Percentiles rank a stretch among this genome's conserved stretches.
These are phyloP conservation scores for Hygrophorus russula DNA, from an alignment of 768 basidiomycete species.

Conservation along the genomic window DNA sequence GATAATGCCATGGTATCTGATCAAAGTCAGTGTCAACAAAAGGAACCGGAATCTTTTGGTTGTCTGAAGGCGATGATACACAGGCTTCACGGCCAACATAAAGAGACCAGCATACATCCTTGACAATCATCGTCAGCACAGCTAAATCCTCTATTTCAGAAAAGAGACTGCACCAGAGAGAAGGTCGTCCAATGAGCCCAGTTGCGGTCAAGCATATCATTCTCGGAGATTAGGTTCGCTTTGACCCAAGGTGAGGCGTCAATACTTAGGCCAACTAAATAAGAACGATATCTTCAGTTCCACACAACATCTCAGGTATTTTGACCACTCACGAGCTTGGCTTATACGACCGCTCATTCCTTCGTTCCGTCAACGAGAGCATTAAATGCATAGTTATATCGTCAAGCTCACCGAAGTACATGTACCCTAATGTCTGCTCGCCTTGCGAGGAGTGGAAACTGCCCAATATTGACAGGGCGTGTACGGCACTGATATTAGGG, in stretches of 20 bases:
- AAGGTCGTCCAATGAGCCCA: constrained; percentile 53
- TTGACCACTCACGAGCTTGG: constrained; percentile 37
- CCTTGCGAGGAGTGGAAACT: constrained; percentile 37
- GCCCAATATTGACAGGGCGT: constrained; percentile 30
- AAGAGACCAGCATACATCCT: constrained; percentile 57
- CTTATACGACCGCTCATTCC: constrained; percentile 46
- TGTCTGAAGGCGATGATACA: constrained; percentile 26
- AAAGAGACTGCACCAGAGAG: constrained; percentile 27
- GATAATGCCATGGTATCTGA: constrained; percentile 32
- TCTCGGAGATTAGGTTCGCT: constrained; percentile 34
- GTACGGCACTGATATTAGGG: constrained; percentile 33
- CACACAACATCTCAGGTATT: background rate
- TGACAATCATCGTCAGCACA: background rate
- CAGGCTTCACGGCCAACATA: constrained; percentile 56
- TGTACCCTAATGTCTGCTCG: constrained; percentile 35
- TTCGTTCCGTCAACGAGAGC: background rate
- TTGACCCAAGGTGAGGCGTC: constrained; percentile 49
- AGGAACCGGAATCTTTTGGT: constrained; percentile 31
- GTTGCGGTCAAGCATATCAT: constrained; percentile 45
- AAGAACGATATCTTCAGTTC: background rate
- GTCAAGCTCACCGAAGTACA: constrained; percentile 25
- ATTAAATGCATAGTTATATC: background rate
- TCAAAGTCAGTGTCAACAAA: constrained; percentile 41
- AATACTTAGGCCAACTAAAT: constrained; percentile 41
- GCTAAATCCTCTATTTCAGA: background rate